A percentile compares a stretch with the other conserved stretches of the same genome.
These are phyloP conservation scores for Mucor mucedo DNA, from an alignment of 371 early-diverging fungal species.

Conservation along the genomic window DNA sequence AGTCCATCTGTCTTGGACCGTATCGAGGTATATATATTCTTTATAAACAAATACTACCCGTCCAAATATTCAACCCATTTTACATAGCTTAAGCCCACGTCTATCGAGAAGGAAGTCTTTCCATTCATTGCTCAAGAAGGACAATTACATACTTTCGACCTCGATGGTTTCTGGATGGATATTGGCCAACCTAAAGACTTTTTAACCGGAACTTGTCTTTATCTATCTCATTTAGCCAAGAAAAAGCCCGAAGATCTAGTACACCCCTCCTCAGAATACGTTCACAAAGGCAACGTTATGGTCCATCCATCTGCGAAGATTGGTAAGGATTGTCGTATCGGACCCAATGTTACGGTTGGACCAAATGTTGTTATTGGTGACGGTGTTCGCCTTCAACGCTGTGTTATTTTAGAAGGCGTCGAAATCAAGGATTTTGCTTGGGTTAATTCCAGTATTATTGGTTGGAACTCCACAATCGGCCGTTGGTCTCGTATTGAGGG, in stretches of 20 bases:
- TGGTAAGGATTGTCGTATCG: conserved; percentile 93
- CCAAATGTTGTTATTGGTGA: conserved; percentile 93
- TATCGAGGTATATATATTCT: conserved; percentile 69
- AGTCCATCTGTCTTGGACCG: conserved; percentile 90
- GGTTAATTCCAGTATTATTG: conserved; percentile 93
- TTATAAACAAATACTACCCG: not conserved
- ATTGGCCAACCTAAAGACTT: conserved; percentile 99
- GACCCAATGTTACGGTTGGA: conserved; percentile 94
- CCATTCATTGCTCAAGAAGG: conserved; percentile 89
- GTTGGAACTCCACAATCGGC: conserved; percentile 96
- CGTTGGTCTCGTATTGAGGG: conserved; percentile 94
- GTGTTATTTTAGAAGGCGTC: conserved; percentile 89
- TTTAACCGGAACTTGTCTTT: conserved; percentile 94
- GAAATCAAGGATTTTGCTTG: conserved; percentile 89
- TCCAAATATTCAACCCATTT: not conserved
- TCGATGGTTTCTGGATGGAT: conserved; percentile 99
- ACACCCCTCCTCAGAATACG: conserved; percentile 59
- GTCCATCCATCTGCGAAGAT: conserved; percentile 92
- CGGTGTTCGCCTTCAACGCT: conserved; percentile 91
- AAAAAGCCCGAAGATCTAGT: conserved; percentile 72
- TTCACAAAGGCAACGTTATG: conserved; percentile 85
- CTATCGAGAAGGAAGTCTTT: conserved; percentile 98
- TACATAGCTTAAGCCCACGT: conserved; percentile 75
- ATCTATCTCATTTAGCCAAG: conserved; percentile 83
- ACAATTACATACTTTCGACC: conserved; percentile 89